Evolutionary conservation across 1,284 basidiomycete species (phyloP), one percentile per base, ranked within the genome.

Genomic region (Cutaneotrichosporon curvatum): DNA sequence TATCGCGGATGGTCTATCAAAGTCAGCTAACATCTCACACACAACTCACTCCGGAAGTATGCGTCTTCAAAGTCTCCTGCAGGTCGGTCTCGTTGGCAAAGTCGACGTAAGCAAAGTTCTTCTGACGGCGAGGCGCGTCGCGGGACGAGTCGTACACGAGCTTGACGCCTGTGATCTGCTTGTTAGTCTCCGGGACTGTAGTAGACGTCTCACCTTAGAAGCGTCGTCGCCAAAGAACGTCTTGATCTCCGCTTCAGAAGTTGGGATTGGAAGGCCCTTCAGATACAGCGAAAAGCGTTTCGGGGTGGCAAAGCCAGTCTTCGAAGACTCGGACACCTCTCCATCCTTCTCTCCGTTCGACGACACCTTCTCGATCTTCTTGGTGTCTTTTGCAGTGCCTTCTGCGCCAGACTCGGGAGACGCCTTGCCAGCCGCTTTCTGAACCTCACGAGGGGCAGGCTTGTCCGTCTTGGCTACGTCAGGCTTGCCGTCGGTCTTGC

Each of bases 241-340:
- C 54, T 79, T 78, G 18, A 92, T 65, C 47, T 88, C 85, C 0
- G 73, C 64, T 55, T 92, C 88, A 11, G 72, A 77, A 3, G 80
- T 77, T 8, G 78, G 67, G 6, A 74, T 65, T 4, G 77, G 74
- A 65, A 86, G 75, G 9, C 65, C 61, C 53, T 84, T 81, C 76
- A 90, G 79, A 70, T 86, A 91, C 45, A 92, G 77, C 4, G 87
- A 90, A 79, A 83, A 86, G 9, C 85, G 84, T 70, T 87, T 81
- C 37, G 83, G 75, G n/a, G 78, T 72, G 3, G 79, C 76, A 53
- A 79, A 75, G 45, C 75, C 75, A 40, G 78, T 75, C 54, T 80
- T 82, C 20, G 84, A 83, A 32, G 83, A 83, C 73, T 74, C 74
- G 23, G 70, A 68, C 60, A 75, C 75, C 2, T 74, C 55, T 31